Evolutionary conservation across 2,329 filamentous ascomycete genomes (phyloP), one percentile per base, ranked within the genome.

Genomic region (Neonectria neomacrospora): DNA sequence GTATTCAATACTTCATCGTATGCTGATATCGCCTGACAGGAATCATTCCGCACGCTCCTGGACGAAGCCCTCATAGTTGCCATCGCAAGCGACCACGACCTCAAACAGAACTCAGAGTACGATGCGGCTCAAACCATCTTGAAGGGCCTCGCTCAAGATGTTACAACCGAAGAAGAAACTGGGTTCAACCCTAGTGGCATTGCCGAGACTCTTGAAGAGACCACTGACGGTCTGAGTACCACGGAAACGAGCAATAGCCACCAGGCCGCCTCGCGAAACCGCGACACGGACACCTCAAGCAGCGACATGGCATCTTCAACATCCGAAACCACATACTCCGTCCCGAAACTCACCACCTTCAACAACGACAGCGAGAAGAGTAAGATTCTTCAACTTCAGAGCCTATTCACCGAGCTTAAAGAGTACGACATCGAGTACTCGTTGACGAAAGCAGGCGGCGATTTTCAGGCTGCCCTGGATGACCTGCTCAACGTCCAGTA

Each of bases 181-280:
- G 89, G 89, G 0, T 97, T 97, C 73, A 93, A 96, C 68, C 87
- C 92, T 0, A 93, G 91, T 32, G 93, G 91, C 3, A 87, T 90
- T 26, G 86, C 88, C 28, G 85, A 84, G 12, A 71, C 44, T 11
- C 53, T 45, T 2, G 79, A 76, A 18, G 71, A 67, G 14, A 53
- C 66, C 11, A 69, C 69, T n/a, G 69, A 70, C 3, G 66, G 60
- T 18, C 62, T 64, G 6, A 74, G 71, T 47, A 71, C 70, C 3
- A 69, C 67, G 3, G 71, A 75, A 37, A 72, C 73, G 1, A 74
- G 67, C 52, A 54, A 50, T 8, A 78, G 76, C 56, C 71, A 71
- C 12, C 70, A 69, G 16, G 70, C 71, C 3, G 69, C 71, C 3
- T 75, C 75, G 3, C 71, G 66, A 14, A 63, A 70, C 1, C 68